A percentile compares a stretch with the other conserved stretches of the same genome.
Evolutionary conservation across 164 flowering plant genomes (phyloP).

Genomic region (Chimonanthus salicifolius): DNA sequence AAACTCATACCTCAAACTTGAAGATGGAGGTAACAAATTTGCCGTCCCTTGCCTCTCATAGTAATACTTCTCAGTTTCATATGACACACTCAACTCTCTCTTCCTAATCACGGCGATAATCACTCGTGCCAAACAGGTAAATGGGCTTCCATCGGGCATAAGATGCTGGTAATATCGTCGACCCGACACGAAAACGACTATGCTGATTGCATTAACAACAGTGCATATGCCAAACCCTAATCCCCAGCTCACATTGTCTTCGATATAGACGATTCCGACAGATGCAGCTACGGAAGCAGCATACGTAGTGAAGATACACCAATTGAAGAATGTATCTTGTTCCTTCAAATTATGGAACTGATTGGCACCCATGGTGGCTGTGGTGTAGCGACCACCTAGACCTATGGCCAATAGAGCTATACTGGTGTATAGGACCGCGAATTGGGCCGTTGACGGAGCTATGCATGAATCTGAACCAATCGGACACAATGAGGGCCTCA

Average conservation of each 20-base stretch:
- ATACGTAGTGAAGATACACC: conserved; percentile 36
- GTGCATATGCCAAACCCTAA: conserved; percentile 35
- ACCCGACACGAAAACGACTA: conserved; percentile 30
- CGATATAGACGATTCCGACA: conserved; percentile 34
- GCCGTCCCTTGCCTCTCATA: not conserved
- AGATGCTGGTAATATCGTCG: conserved; percentile 15
- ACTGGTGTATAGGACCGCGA: conserved; percentile 19
- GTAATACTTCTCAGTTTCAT: conserved; percentile 15
- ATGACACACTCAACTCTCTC: conserved; percentile 12
- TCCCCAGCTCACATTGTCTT: conserved; percentile 48
- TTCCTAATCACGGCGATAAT: conserved; percentile 32
- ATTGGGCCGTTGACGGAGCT: conserved; percentile 21
- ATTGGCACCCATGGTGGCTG: conserved; percentile 42
- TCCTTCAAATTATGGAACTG: conserved; percentile 31
- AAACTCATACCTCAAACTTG: conserved; percentile 15
- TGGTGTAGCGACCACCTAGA: conserved; percentile 33
- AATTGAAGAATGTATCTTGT: conserved; percentile 42
- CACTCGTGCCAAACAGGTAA: conserved; percentile 30
- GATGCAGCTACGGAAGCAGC: conserved; percentile 5
- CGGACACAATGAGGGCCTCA: conserved; percentile 40
- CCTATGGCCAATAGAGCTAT: conserved; percentile 28
- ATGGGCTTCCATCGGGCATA: conserved; percentile 42
- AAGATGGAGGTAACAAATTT: not conserved
- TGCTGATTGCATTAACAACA: conserved; percentile 14
- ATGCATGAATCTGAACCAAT: conserved; percentile 3